phyloP scores from a whole-genome alignment of 1,139 yeast genomes.

The Taiozyma sp. region DNA sequence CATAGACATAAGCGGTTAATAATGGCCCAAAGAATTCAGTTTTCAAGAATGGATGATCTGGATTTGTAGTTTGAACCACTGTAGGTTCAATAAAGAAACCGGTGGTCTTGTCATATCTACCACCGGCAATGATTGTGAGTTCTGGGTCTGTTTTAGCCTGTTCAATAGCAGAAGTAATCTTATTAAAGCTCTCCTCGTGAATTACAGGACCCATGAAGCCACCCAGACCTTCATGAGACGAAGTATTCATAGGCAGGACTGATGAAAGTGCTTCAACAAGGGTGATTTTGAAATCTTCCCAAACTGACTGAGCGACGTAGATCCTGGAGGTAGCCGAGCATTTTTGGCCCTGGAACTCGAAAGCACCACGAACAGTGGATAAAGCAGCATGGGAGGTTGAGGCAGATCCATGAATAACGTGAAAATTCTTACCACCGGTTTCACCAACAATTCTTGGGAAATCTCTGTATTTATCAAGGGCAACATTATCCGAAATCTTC shows the following conservation, averaged over 20 bases:
- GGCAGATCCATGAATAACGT: conserved; percentile 76
- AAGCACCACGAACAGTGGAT: conserved; percentile 90
- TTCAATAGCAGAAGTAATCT: conserved; percentile 64
- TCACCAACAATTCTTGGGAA: conserved; percentile 97
- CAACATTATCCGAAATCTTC: conserved; percentile 70
- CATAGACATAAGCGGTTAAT: conserved; percentile 75
- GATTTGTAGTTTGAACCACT: conserved; percentile 65
- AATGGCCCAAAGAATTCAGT: conserved; percentile 93
- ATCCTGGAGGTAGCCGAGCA: conserved; percentile 86
- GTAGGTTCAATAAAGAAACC: conserved; percentile 92
- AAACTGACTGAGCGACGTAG: conserved; percentile 70
- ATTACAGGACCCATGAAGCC: conserved; percentile 96
- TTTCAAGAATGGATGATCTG: conserved; percentile 65
- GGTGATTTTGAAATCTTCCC: conserved; percentile 69
- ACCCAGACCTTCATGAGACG: conserved; percentile 56
- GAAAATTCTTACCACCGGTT: conserved; percentile 98
- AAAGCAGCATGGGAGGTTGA: conserved; percentile 66
- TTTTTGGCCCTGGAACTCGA: conserved; percentile 96
- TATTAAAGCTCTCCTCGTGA: conserved; percentile 80
- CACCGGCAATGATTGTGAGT: conserved; percentile 72
- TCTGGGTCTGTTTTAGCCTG: conserved; percentile 70
- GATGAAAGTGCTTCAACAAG: conserved; percentile 42
- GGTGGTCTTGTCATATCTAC: conserved; percentile 58
- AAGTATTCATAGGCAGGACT: conserved; percentile 59
- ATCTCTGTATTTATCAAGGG: conserved; percentile 65